A percentile compares a stretch with the other conserved stretches of the same genome.
phyloP scores from a whole-genome alignment of 140 eudicot species.

The Stevia rebaudiana region DNA sequence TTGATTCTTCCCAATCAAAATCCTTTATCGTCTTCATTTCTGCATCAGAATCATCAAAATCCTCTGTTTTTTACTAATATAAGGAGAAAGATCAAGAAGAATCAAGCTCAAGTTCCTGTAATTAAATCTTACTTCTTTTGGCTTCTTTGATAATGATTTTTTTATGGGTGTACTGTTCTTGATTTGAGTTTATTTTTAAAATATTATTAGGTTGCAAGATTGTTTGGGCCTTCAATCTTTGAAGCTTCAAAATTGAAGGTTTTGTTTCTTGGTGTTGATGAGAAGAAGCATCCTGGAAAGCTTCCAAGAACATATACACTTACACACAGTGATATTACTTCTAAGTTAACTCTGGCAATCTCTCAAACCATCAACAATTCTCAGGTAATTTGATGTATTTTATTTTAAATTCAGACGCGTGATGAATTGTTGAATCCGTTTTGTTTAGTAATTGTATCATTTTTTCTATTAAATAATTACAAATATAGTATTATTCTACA shows the following conservation, averaged over 20 bases:
- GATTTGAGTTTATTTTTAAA: background rate
- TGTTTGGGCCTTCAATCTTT: conserved; percentile 92
- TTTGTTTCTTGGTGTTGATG: conserved; percentile 79
- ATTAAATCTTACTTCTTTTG: background rate
- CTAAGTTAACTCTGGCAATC: conserved; percentile 81
- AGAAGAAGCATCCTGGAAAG: conserved; percentile 76
- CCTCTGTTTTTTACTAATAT: conserved; percentile 24
- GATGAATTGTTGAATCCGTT: conserved; percentile 1
- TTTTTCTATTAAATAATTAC: no score
- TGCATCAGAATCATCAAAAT: conserved; percentile 25
- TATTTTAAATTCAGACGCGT: background rate
- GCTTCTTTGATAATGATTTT: background rate
- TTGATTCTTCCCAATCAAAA: conserved; percentile 53
- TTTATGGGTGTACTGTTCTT: conserved; percentile 10
- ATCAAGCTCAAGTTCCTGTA: conserved; percentile 45
- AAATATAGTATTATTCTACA: no score
- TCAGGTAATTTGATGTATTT: conserved; percentile 46
- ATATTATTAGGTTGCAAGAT: conserved; percentile 59
- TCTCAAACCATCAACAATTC: conserved; percentile 88
- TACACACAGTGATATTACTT: conserved; percentile 84
- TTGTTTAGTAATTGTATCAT: background rate
- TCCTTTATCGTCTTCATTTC: conserved; percentile 25
- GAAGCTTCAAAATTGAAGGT: conserved; percentile 92
- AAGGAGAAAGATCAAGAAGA: conserved; percentile 42
- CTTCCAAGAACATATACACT: conserved; percentile 93